These are phyloP conservation scores for Elongisporangium undulatum DNA, from an alignment of 352 stramenopile genomes.

Conservation along the genomic window DNA sequence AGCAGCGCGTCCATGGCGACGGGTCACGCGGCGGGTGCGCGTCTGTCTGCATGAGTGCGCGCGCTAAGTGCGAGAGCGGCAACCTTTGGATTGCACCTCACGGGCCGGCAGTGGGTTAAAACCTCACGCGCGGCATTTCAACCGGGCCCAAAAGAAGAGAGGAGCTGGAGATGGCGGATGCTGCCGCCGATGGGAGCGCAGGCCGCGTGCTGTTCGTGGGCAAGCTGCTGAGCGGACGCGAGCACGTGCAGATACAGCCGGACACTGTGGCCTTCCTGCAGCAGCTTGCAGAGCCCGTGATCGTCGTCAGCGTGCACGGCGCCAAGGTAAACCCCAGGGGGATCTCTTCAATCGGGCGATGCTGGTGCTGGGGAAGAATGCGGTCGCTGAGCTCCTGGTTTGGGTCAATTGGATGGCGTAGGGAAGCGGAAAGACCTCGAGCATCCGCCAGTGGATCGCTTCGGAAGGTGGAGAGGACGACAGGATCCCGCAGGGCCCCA, in stretches of 20 bases:
- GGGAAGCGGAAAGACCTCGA: conserved; percentile 48
- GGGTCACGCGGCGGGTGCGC: neutral
- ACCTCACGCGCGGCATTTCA: neutral
- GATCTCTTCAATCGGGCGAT: neutral
- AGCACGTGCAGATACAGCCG: conserved; percentile 62
- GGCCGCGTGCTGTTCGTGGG: conserved; percentile 60
- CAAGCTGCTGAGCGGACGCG: conserved; percentile 38
- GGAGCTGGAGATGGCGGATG: conserved; percentile 1
- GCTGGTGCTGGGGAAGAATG: neutral
- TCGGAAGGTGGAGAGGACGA: conserved; percentile 10
- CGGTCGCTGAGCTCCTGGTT: neutral
- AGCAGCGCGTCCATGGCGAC: conserved; percentile 55
- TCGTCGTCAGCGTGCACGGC: conserved; percentile 69
- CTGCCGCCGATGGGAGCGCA: neutral
- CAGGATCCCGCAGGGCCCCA: conserved; percentile 15
- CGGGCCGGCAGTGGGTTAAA: neutral
- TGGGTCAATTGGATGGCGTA: conserved; percentile 5
- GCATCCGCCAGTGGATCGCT: conserved; percentile 36
- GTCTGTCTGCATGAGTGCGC: neutral
- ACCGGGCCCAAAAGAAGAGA: neutral
- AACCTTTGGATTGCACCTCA: conserved; percentile 1
- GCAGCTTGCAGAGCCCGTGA: conserved; percentile 54
- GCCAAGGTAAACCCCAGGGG: conserved; percentile 16
- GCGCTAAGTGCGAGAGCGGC: neutral
- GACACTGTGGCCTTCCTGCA: conserved; percentile 72